Base-by-base conservation (phyloP, 306 rosid species). In the Rosa rugosa region DNA sequence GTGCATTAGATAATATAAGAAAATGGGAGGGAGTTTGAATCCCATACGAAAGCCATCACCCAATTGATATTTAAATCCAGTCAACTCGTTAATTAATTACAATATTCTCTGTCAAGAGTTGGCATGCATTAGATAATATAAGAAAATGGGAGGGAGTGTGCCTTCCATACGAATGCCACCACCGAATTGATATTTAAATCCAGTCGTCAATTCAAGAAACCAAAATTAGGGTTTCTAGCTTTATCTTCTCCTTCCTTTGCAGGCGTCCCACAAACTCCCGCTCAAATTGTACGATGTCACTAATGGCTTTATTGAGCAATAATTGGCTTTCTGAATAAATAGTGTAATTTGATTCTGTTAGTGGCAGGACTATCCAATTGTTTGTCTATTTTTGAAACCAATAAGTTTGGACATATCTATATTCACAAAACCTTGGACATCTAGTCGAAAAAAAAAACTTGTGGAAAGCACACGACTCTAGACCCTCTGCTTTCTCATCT, bases 1-100 rank as follows among this genome's bases (percentile, higher is more conserved):
- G 42, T 65, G 11, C 71, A 66, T 45, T 17, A 72, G 94, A 85
- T 89, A 76, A 81, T 75, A 59, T 80, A 80, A 81, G 66, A 86
- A 80, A 89, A 81, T 83, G 83, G 87, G 54, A 72, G 72, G 88
- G 93, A 89, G 94, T 87, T 91, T 90, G 90, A 80, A 84, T 88
- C 83, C 92, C 94, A 90, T 86, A 75, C 79, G 91, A 90, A 77
- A 47, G 76, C 86, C 96, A 87, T 91, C 91, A 88, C 73, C 79
- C 25, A 72, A 23, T 74, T 31, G 87, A 80, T 85, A 84, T 83
- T 83, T 62, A 44, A 11, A 75, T 59, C 42, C 73, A 56, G 74
- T 49, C 67, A 46, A 67, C 5, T 60, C 31, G 1, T 23, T 27
- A 27, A 27, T 27, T 27, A 27, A 27, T 27, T 27, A 27, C 27